A percentile compares a stretch with the other conserved stretches of the same genome.
phyloP scores from a whole-genome alignment of 2,329 filamentous ascomycete genomes.

The Stagonosporopsis vannaccii region DNA sequence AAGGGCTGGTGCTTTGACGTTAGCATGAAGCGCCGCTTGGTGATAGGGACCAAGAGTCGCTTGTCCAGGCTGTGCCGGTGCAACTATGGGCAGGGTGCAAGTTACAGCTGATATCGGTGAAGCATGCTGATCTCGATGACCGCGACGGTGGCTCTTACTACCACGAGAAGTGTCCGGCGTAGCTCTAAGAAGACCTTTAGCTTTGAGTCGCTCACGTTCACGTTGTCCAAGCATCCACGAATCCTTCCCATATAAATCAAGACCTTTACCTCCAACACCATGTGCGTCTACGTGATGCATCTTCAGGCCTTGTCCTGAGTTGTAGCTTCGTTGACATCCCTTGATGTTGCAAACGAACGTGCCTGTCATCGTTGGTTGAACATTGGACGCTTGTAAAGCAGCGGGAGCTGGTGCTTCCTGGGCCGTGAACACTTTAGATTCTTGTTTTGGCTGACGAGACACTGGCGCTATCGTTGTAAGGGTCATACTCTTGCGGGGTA shows the following conservation, averaged over 20 bases:
- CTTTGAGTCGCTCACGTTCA: conserved; percentile 24
- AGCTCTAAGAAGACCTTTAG: conserved; percentile 19
- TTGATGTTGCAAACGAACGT: conserved; percentile 21
- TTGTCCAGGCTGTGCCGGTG: background rate
- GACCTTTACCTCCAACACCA: conserved; percentile 27
- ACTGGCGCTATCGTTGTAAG: background rate
- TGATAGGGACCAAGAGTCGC: background rate
- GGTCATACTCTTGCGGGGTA: background rate
- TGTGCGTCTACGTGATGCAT: conserved; percentile 33
- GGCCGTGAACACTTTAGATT: background rate
- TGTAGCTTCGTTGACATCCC: conserved; percentile 26
- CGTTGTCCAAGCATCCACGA: conserved; percentile 32
- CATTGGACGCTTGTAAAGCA: background rate
- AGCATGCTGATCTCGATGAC: background rate
- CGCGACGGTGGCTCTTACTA: background rate
- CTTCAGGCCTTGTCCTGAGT: conserved; percentile 30
- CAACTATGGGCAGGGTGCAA: background rate
- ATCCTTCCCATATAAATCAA: conserved; percentile 31
- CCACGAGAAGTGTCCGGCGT: conserved; percentile 4
- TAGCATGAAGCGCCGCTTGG: background rate
- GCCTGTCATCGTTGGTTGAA: background rate
- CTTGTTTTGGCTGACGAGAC: background rate
- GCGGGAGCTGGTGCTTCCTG: background rate
- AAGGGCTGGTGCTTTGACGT: background rate
- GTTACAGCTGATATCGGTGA: background rate